Base-by-base conservation (phyloP, 257 asterid species). In the Nicotiana knightiana region DNA sequence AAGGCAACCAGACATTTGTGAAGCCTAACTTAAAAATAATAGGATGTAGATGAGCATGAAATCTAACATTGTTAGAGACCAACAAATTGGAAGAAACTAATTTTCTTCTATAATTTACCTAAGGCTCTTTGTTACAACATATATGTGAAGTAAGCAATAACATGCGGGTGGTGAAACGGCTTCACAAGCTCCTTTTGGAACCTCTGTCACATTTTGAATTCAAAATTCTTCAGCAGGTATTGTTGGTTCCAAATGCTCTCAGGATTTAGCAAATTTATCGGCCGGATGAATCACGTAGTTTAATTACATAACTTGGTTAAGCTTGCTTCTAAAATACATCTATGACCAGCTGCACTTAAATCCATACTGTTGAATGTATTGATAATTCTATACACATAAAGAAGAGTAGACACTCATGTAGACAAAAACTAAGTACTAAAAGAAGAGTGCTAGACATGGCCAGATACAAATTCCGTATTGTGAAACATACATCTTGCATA, bases 61-160 rank as follows among this genome's bases (percentile, higher is more conserved):
- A 66, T 32, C 13, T 66, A 26, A 51, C 63, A 75, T 51, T 48
- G 51, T 48, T 26, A 73, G 62, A 13, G 39, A 26, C 62, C 79
- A 13, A 73, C 21, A 51, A 73, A 51, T 48, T 26, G 43, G 12
- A 48, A 7, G 39, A 73, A 48, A 48, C 43, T 24, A 71, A 71
- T 12, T 12, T 73, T 46, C 43, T 24, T 48, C 63, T 75, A 48
- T 13, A 15, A 12, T 13, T 51, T 2, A 75, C 63, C 79, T 51
- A 51, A 57, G 63, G 63, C 21, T 75, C 79, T 75, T 75, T 26
- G 28, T 75, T 51, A 35, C 79, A 71, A 51, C 79, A 75, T 48
- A 48, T 75, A 15, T 48, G 12, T 15, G 62, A 48, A 13, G 63
- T 26, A 51, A 73, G 79, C 62, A 46, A 46, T 48, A 48, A 73